These are phyloP conservation scores for Puccinia horiana DNA, from an alignment of 1,284 basidiomycete genomes.

Conservation along the genomic window DNA sequence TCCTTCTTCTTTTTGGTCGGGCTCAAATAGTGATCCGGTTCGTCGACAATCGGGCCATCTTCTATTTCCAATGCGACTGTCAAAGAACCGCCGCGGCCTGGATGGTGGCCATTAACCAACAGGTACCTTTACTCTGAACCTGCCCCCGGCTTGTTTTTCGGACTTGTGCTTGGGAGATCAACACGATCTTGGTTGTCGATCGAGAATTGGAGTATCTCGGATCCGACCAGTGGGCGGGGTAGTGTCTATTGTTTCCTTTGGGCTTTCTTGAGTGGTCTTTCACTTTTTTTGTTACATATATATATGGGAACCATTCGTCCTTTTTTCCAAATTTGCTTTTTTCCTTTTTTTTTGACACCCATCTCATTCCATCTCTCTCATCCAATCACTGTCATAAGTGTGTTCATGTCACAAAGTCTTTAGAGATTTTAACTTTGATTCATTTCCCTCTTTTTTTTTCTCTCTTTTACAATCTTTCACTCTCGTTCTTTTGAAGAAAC, in stretches of 20 bases:
- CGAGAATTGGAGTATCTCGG: not conserved
- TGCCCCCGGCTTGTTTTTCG: not conserved
- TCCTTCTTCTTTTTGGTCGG: not conserved
- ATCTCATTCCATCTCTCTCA: no score
- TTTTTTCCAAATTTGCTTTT: no score
- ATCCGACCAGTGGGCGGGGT: no score
- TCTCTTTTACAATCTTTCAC: not conserved
- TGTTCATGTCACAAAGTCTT: no score
- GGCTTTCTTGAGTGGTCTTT: no score
- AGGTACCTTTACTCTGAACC: slow-evolving; percentile 42
- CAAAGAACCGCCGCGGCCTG: slow-evolving; percentile 42
- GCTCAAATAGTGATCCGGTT: slow-evolving; percentile 32
- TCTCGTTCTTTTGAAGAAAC: not conserved
- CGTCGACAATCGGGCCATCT: slow-evolving; percentile 36
- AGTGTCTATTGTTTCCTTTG: no score
- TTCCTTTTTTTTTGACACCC: no score
- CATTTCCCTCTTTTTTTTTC: not conserved
- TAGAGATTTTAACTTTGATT: not conserved
- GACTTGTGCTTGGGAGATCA: not conserved
- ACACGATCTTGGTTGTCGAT: not conserved
- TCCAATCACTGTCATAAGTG: no score
- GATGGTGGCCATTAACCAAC: slow-evolving; percentile 45
- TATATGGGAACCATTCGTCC: no score
- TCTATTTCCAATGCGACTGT: slow-evolving; percentile 47
- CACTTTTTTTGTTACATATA: no score